Evolutionary conservation across 2,329 filamentous ascomycete species (phyloP), one percentile per base, ranked within the genome.

Genomic region (Aspergillus sp.): DNA sequence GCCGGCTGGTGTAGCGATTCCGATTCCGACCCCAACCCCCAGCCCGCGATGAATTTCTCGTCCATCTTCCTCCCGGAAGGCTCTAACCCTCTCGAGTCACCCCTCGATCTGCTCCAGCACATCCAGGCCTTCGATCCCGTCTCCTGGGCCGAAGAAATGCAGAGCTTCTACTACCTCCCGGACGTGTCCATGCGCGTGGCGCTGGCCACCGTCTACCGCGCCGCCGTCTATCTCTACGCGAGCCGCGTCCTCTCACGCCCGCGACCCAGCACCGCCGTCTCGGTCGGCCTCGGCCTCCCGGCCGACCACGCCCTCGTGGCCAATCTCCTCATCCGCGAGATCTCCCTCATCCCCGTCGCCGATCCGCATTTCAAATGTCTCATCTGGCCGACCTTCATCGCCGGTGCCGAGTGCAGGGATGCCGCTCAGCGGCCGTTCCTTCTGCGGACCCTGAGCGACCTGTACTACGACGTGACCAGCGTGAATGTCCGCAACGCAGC

Each of bases 141-240:
- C 14, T 55, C 64, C 43, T 74, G 71, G 71, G 67, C 71, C 29
- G 60, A 70, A 47, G 64, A 68, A 43, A 69, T 74, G 61, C 70
- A 73, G 57, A 56, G 61, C n/a, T 69, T 61, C 50, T 59, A 64
- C 34, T 81, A 78, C 65, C 77, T 82, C 21, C 63, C 72, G 1
- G 71, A 76, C 14, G 66, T 82, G 11, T 71, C 75, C 45, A 68
- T 72, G 56, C 77, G 76, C 47, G 76, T 83, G 47, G 71, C 71
- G 48, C 76, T 81, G 1, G 81, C 71, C 23, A 65, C 62, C 44
- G 60, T 69, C 49, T 73, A 72, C 58, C 69, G 73, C 57, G 64
- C 68, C 20, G 65, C 70, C 40, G 70, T 74, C 44, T 72, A 73
- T 52, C 67, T 74, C 25, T 74, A 74, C 52, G 68, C 71, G 11